Base-by-base conservation (phyloP, 352 stramenopile genomes). In the Phytopythium ostracodes region DNA sequence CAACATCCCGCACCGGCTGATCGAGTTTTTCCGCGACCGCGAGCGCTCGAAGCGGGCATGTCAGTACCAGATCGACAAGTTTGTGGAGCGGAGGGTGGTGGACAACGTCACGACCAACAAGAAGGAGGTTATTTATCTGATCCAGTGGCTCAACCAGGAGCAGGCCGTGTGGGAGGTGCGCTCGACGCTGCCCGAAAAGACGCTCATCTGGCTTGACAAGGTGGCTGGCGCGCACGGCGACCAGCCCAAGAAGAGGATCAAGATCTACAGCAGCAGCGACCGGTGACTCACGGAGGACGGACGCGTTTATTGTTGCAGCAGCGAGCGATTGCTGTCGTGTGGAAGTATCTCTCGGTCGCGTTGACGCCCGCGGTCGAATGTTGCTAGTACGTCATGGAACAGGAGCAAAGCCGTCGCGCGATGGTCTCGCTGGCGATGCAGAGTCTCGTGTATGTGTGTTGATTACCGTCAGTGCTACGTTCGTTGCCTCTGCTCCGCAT, bases 201-300 rank as follows among this genome's bases (percentile, higher is more conserved):
- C 74, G 24, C 69, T 78, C 17, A 63, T 88, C 8, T 89, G 79
- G 79, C 64, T 91, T n/a, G 82, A 91, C 54, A 91, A 89, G 52
- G 77, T 82, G 55, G 77, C 75, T 22, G 77, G 79, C 43, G 68
- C 59, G 7, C 64, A 36, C 9, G 44, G 17, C 61, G 24, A 63
- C 1, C 17, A 50, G 54, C 8, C 51, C n/a, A 87, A 84, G 56
- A 87, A 84, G 46, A 61, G 72, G 35, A 55, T 69, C n/a, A 64
- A 71, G 29, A 66, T 66, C 18, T 35, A 29, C 42, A 60, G 62
- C 46, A 44, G 33, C 51, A 31, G 36, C 27, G 40, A 27, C 17
- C 46, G 54, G 36, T 55, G 50, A 56, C 33, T 15, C 35, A 22
- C 47, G 44, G 20, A 24, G 29, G 33, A 60, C 54, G 38, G 38